These are phyloP conservation scores for Oryza glaberrima DNA, from an alignment of 176 grass and related monocot genomes.

Conservation along the genomic window DNA sequence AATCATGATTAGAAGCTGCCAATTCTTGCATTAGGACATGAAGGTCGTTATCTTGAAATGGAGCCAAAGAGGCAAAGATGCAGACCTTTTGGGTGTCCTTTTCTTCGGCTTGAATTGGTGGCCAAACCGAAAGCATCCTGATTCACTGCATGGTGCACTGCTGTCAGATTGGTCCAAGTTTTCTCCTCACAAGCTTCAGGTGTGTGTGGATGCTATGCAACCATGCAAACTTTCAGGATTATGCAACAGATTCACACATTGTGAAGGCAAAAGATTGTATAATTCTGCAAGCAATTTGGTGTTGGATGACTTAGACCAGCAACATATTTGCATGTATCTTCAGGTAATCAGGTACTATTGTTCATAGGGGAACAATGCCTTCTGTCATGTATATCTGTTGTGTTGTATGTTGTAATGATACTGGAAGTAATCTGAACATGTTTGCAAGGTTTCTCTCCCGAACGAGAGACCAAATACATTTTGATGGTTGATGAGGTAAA, in stretches of 20 bases:
- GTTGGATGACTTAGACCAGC: not conserved
- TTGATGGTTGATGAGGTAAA: not conserved
- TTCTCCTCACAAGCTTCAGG: constrained; percentile 33
- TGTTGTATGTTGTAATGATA: constrained; percentile 8
- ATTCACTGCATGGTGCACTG: constrained; percentile 29
- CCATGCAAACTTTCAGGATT: constrained; percentile 27
- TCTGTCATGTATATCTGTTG: not conserved
- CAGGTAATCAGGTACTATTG: not conserved
- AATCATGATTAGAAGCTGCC: constrained; percentile 37
- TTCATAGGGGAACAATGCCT: not conserved
- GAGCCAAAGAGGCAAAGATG: not conserved
- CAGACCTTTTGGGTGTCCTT: constrained; percentile 32
- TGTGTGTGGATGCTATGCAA: constrained; percentile 27
- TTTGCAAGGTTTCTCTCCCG: not conserved
- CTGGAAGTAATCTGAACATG: constrained; percentile 6
- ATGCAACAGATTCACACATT: constrained; percentile 42
- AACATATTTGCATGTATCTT: not conserved
- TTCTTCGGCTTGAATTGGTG: constrained; percentile 65
- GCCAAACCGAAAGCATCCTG: constrained; percentile 53
- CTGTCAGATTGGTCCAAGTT: constrained; percentile 29
- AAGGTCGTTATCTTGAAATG: constrained; percentile 34
- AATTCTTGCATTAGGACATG: constrained; percentile 27
- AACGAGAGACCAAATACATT: not conserved
- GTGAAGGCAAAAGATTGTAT: constrained; percentile 28
- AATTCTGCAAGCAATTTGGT: constrained; percentile 1